Conservation (phyloP, 352 stramenopile genomes). For the Phytopythium delawarense region DNA sequence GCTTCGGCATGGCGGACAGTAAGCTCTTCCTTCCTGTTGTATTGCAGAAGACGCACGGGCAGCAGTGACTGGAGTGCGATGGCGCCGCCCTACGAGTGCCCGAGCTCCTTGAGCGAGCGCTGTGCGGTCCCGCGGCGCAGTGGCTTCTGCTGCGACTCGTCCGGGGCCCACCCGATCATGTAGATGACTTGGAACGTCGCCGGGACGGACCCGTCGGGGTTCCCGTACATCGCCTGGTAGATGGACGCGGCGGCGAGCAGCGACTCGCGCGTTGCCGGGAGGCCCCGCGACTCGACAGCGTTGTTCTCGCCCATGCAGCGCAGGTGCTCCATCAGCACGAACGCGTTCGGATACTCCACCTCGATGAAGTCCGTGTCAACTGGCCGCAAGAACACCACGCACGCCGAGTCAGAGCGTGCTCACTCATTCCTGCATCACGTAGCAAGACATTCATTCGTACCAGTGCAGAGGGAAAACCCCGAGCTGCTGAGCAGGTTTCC, state of each 20-base stretch:
- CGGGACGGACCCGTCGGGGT: conserved; percentile 86
- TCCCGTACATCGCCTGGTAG: conserved; percentile 93
- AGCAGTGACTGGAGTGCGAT: background rate
- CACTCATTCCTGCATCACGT: background rate
- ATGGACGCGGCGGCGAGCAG: conserved; percentile 93
- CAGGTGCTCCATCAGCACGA: conserved; percentile 95
- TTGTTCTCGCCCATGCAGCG: conserved; percentile 96
- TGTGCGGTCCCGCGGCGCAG: conserved; percentile 75
- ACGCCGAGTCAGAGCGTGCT: background rate
- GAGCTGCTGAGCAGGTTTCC: conserved; percentile 90
- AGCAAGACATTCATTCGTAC: conserved; percentile 17
- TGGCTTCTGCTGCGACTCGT: conserved; percentile 93
- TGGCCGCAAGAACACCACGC: conserved; percentile 11
- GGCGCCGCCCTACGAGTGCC: conserved; percentile 12
- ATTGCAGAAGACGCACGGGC: background rate
- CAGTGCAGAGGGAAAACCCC: conserved; percentile 93
- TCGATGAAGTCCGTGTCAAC: conserved; percentile 97
- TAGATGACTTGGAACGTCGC: conserved; percentile 97
- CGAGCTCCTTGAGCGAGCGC: conserved; percentile 74
- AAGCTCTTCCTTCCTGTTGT: background rate
- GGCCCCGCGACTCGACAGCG: conserved; percentile 61
- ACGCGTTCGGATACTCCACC: conserved; percentile 93
- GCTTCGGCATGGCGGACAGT: background rate
- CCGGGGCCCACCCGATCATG: conserved; percentile 97
- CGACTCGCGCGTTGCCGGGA: conserved; percentile 84